Conservation (phyloP, 2,329 filamentous ascomycete genomes). For the Diaporthe sp. region DNA sequence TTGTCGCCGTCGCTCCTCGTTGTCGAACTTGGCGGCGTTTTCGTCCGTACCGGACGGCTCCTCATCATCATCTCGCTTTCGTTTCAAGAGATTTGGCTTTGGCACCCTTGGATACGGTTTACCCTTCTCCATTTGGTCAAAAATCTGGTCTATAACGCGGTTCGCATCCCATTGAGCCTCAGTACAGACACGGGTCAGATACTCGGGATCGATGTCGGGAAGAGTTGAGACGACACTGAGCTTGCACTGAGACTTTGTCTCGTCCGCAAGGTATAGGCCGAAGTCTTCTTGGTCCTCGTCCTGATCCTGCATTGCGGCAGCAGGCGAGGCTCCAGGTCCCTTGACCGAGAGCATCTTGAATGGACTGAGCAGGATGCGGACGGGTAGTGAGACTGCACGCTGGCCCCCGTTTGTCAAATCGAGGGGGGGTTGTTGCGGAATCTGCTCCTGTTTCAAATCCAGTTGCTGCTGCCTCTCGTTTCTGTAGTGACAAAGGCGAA, state of each 20-base stretch:
- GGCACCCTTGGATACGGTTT: slow-evolving; percentile 53
- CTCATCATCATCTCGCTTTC: slow-evolving; percentile 54
- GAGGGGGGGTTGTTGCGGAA: neutral
- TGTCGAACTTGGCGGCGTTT: slow-evolving; percentile 43
- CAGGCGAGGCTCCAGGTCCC: neutral
- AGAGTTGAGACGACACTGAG: slow-evolving; percentile 54
- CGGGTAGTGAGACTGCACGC: neutral
- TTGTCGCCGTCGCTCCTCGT: slow-evolving; percentile 43
- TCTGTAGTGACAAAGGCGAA: slow-evolving; percentile 17
- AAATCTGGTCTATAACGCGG: slow-evolving; percentile 53
- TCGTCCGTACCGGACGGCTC: slow-evolving; percentile 43
- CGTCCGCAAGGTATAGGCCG: neutral
- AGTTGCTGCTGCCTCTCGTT: slow-evolving; percentile 14
- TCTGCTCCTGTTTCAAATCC: slow-evolving; percentile 27
- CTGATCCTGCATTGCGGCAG: neutral
- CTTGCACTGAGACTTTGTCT: slow-evolving; percentile 46
- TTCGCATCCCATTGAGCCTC: slow-evolving; percentile 49
- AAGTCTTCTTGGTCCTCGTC: slow-evolving; percentile 3
- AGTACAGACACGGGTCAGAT: slow-evolving; percentile 50
- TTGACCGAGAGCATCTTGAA: slow-evolving; percentile 31
- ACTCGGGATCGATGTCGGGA: slow-evolving; percentile 60
- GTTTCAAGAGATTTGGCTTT: slow-evolving; percentile 51
- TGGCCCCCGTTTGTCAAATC: neutral
- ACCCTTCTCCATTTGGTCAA: slow-evolving; percentile 57
- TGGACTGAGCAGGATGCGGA: neutral